Percentiles rank a stretch among this genome's conserved stretches.
Conservation (phyloP, 495 filamentous ascomycete species). For the Collariella sp. region DNA sequence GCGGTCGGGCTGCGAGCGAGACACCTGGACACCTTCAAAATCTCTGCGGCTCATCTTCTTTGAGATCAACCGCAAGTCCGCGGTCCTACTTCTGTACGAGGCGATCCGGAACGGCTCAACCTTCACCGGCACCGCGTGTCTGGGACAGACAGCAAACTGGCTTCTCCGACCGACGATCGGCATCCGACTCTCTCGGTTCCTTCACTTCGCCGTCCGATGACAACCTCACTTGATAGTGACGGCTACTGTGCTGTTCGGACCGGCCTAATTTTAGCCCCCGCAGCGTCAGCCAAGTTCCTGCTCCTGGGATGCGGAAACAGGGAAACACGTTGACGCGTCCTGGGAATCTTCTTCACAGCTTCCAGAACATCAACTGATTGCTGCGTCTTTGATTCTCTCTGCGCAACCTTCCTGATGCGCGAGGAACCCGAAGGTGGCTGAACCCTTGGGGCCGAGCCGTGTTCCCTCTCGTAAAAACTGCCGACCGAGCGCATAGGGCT, state of each 20-base stretch:
- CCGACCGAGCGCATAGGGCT: constrained; percentile 2
- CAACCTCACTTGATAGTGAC: too few relatives aligned
- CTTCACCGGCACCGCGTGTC: constrained; percentile 2
- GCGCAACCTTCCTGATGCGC: too few relatives aligned
- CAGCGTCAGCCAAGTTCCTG: constrained; percentile 21
- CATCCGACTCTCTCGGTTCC: neutral
- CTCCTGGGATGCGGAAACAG: constrained; percentile 1
- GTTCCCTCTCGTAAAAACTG: neutral
- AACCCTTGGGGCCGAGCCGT: neutral
- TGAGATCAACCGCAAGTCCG: neutral
- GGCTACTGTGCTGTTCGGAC: constrained; percentile 12
- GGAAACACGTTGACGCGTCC: neutral
- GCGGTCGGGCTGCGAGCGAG: constrained; percentile 17
- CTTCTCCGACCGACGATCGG: constrained; percentile 19
- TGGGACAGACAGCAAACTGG: constrained; percentile 3
- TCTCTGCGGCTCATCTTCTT: neutral
- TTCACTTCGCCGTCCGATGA: neutral
- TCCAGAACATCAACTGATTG: neutral
- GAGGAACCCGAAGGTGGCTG: neutral
- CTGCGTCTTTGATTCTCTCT: neutral
- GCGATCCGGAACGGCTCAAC: neutral
- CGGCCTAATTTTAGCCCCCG: constrained; percentile 25
- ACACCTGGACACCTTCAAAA: neutral
- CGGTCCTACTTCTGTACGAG: neutral
- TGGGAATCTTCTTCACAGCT: neutral